Evolutionary conservation across 2,329 filamentous ascomycete species (phyloP).

Genomic region (Colletotrichum sp.): DNA sequence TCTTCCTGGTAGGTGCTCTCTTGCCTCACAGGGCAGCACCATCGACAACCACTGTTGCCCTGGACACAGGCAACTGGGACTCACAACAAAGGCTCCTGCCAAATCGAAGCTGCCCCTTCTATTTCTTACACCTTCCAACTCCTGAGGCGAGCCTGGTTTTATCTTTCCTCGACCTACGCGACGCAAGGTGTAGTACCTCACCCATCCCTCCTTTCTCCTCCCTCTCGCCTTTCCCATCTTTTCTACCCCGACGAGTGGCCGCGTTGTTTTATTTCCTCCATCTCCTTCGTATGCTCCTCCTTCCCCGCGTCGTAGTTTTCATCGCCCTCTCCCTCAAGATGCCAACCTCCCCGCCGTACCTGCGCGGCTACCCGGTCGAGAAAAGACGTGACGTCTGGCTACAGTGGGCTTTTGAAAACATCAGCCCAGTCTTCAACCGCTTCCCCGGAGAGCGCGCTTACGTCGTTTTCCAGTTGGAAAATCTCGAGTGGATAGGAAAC

Average conservation of each 20-base stretch:
- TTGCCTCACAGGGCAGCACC: background rate
- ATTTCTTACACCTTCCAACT: background rate
- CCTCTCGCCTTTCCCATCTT: background rate
- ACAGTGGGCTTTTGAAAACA: background rate
- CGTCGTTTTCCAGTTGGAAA: background rate
- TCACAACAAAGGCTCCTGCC: background rate
- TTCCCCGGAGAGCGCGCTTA: background rate
- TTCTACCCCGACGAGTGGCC: background rate
- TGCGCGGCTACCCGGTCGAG: background rate
- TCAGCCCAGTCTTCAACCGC: background rate
- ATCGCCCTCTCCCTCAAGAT: background rate
- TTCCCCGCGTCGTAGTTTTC: background rate
- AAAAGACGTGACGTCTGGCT: background rate
- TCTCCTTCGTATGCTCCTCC: background rate
- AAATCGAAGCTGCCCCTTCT: background rate
- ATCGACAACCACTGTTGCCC: background rate
- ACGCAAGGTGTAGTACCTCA: background rate
- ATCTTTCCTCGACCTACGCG: background rate
- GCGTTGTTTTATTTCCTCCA: background rate
- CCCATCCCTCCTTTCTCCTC: background rate
- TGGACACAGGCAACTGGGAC: background rate
- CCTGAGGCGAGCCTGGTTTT: background rate
- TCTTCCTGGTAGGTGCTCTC: background rate
- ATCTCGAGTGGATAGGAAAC: background rate
- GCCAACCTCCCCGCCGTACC: background rate